Evolutionary conservation across 495 filamentous ascomycete species (phyloP), one percentile per base, ranked within the genome.

Genomic region (Hypoxylon trugodes): DNA sequence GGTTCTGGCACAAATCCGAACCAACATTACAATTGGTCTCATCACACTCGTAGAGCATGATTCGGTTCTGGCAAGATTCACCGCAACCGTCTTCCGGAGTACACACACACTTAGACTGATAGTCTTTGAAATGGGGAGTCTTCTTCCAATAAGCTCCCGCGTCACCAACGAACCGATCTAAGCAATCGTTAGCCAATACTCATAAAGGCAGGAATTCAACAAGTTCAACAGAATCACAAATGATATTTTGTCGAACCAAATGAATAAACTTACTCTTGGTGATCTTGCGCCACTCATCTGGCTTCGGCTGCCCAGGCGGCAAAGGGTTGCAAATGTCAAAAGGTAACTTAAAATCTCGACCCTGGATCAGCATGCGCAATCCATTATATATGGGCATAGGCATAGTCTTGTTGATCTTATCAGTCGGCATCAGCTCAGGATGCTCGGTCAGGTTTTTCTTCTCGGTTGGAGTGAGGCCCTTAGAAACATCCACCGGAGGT

Each of bases 41-140:
- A 73, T 97, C 92, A 73, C 95, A 98, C 75, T 98, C 95, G 72
- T 97, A 97, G 54, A 95, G 87, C 92, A 98, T 97, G 76, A 90
- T 91, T 40, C 92, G 86, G 69, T 98, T 98, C 68, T 94, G 88
- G 76, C 95, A 98, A 60, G 88, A 80, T 48, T 96, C 92, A 61
- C 87, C 92, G 69, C 95, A 98, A 24, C 92, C 92, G 36, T 85
- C 86, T 22, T 90, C 88, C 35, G 82, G 78, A 8, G 78, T 84
- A 74, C 95, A 98, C 59, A 92, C 86, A 73, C 95, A 98, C 68
- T 82, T 86, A 33, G 83, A 85, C 35, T 82, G 85, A 18, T 89
- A 93, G 32, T 90, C 81, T 53, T 91, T 89, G 54, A 89, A 81
- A 12, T 85, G 84, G 38, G 88, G 89, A 55, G 83, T 86, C 61